Evolutionary conservation across 345 rosid species (phyloP).

Genomic region (Punica granatum): DNA sequence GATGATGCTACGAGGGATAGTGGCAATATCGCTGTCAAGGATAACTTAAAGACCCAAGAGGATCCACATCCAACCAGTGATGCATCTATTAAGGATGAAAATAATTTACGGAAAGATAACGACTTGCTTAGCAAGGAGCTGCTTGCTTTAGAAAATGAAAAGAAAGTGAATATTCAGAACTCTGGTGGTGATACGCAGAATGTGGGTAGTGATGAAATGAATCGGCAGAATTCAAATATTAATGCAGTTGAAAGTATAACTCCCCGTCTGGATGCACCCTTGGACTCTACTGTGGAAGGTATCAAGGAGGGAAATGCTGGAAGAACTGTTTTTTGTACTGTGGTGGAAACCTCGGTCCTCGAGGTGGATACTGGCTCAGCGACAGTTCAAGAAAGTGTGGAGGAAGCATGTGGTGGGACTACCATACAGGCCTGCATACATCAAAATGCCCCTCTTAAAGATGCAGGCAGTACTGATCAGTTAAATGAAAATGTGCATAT

Average conservation of each 20-base stretch:
- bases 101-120: neutral
- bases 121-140: neutral
- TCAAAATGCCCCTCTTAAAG: neutral
- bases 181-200: neutral
- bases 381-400: neutral
- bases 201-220: neutral
- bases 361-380: neutral
- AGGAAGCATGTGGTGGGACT: neutral
- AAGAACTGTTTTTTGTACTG: neutral
- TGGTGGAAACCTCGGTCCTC: neutral
- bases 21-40: neutral
- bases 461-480: neutral
- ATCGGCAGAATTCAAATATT: conserved; percentile 1
- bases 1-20: conserved; percentile 14
- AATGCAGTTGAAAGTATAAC: neutral
- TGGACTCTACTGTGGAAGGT: neutral
- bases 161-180: neutral
- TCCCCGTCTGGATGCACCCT: neutral
- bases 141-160: neutral
- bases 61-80: neutral
- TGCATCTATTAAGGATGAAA: neutral
- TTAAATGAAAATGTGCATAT: neutral
- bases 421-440: neutral
- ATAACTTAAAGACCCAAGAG: conserved; percentile 6
- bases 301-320: neutral